Conservation (phyloP, 148 eudicot genomes). For the Oxyria digyna region DNA sequence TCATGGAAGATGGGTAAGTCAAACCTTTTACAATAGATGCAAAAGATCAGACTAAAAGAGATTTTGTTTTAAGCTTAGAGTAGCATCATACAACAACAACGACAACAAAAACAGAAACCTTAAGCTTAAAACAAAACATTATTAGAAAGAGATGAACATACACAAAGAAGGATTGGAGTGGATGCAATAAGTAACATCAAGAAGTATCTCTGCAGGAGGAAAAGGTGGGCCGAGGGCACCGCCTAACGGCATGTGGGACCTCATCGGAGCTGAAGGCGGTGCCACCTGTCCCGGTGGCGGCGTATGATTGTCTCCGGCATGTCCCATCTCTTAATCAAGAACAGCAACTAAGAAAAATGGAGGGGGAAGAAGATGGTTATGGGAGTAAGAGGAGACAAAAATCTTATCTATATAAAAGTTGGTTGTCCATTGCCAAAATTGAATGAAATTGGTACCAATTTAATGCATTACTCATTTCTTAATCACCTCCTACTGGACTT, state of each 20-base stretch:
- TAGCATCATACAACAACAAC: too few relatives aligned
- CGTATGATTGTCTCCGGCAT: slow-evolving; percentile 8
- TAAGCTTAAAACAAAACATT: not conserved
- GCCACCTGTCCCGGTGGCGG: slow-evolving; percentile 17
- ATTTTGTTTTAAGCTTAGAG: too few relatives aligned
- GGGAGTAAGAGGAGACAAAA: not conserved
- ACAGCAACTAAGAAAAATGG: not conserved
- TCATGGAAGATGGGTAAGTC: too few relatives aligned
- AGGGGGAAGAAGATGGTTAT: not conserved
- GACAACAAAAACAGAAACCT: not conserved
- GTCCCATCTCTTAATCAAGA: not conserved
- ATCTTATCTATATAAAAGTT: too few relatives aligned
- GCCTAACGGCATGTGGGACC: slow-evolving; percentile 36
- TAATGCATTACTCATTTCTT: too few relatives aligned
- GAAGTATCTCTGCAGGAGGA: slow-evolving; percentile 69
- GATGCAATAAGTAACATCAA: slow-evolving; percentile 77
- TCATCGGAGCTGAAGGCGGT: slow-evolving; percentile 12
- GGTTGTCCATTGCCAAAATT: too few relatives aligned
- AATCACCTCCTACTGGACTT: too few relatives aligned
- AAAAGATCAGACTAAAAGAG: too few relatives aligned
- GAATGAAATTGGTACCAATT: too few relatives aligned
- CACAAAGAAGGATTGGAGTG: slow-evolving; percentile 93
- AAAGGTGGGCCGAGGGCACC: slow-evolving; percentile 49
- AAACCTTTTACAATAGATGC: too few relatives aligned
- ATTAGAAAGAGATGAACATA: slow-evolving; percentile 20